Evolutionary conservation across 495 filamentous ascomycete species (phyloP).

Genomic region (Hapsidospora chrysogenum): DNA sequence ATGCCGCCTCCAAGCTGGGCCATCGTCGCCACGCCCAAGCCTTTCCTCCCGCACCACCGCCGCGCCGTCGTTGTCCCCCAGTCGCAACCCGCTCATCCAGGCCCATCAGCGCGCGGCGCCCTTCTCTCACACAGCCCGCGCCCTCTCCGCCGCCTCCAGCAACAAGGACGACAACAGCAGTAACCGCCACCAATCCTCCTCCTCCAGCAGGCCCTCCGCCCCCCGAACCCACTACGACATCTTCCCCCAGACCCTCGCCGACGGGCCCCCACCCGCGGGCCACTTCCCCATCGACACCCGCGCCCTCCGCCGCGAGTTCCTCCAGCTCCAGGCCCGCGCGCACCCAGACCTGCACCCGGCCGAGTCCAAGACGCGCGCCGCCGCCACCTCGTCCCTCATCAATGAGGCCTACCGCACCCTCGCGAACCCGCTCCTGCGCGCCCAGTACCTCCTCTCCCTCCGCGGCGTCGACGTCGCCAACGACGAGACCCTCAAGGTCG

Average conservation of each 20-base stretch:
- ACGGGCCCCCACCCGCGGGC: slow-evolving; percentile 60
- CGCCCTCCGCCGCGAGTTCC: slow-evolving; percentile 65
- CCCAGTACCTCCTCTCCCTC: slow-evolving; percentile 65
- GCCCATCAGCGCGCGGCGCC: neutral
- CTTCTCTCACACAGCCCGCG: neutral
- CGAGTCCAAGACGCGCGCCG: slow-evolving; percentile 39
- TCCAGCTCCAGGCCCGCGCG: slow-evolving; percentile 57
- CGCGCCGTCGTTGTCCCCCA: neutral
- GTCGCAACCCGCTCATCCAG: too few relatives aligned
- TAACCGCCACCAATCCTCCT: neutral
- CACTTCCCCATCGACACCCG: slow-evolving; percentile 56
- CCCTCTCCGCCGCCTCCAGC: neutral
- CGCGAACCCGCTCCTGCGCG: slow-evolving; percentile 52
- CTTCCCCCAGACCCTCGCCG: slow-evolving; percentile 69
- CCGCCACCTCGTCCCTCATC: slow-evolving; percentile 58
- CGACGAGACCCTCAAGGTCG: slow-evolving; percentile 55
- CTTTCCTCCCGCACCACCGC: neutral
- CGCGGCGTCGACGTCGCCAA: slow-evolving; percentile 61
- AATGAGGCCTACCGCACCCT: slow-evolving; percentile 85
- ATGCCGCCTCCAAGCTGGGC: neutral
- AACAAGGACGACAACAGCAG: neutral
- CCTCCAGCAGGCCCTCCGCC: neutral
- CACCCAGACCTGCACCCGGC: slow-evolving; percentile 68
- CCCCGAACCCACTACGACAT: slow-evolving; percentile 49
- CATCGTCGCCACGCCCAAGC: neutral